A percentile compares a stretch with the other conserved stretches of the same genome.
phyloP scores from a whole-genome alignment of 2,329 filamentous ascomycete genomes.

The Trichoderma sp. region DNA sequence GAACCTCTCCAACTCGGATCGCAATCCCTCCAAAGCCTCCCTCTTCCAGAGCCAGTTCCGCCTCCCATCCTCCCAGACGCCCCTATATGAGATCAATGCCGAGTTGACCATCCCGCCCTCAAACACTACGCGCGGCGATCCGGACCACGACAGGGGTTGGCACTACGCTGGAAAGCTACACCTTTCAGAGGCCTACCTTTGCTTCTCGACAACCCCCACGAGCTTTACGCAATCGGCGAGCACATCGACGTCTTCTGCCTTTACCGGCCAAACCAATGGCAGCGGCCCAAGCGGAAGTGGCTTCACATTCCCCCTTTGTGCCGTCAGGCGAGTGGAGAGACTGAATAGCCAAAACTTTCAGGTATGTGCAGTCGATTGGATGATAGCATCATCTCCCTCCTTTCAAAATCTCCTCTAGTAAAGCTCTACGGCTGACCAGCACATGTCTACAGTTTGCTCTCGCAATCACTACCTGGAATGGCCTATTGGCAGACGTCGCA shows the following conservation, averaged over 20 bases:
- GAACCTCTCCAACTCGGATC: slow-evolving; percentile 69
- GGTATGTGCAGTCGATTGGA: slow-evolving; percentile 36
- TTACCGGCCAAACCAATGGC: slow-evolving; percentile 90
- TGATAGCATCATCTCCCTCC: neutral
- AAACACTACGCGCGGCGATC: slow-evolving; percentile 68
- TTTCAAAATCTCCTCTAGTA: neutral
- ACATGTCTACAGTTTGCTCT: slow-evolving; percentile 67
- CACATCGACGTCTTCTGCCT: slow-evolving; percentile 74
- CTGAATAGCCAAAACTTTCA: slow-evolving; percentile 88
- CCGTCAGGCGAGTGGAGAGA: slow-evolving; percentile 86
- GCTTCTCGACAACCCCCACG: slow-evolving; percentile 90
- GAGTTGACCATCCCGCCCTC: slow-evolving; percentile 84
- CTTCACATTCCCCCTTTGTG: slow-evolving; percentile 89
- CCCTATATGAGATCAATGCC: slow-evolving; percentile 92
- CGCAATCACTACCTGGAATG: slow-evolving; percentile 93
- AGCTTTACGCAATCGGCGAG: slow-evolving; percentile 82
- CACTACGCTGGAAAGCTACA: slow-evolving; percentile 92
- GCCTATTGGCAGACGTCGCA: slow-evolving; percentile 55
- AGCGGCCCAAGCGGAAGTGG: slow-evolving; percentile 92
- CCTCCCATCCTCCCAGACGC: slow-evolving; percentile 86
- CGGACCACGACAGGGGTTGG: slow-evolving; percentile 70
- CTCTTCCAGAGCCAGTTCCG: slow-evolving; percentile 97
- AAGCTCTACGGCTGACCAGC: neutral
- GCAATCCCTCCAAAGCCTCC: slow-evolving; percentile 83
- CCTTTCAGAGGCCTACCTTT: slow-evolving; percentile 89